Evolutionary conservation across 2,329 filamentous ascomycete species (phyloP).

Genomic region (Domatiomyces globalis): DNA sequence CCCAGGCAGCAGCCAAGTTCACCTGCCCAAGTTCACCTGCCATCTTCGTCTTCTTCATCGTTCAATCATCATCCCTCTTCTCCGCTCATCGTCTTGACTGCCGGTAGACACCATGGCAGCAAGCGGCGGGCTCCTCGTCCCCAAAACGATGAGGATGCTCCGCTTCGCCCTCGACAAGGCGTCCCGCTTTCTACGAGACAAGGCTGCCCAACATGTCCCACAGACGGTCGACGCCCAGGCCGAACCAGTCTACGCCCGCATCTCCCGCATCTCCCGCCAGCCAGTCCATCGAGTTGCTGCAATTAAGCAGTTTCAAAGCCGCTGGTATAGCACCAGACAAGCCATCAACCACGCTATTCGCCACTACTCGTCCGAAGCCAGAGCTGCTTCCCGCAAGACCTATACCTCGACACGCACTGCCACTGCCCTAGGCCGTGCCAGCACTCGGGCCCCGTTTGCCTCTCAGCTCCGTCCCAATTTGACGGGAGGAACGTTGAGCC

Average conservation of each 20-base stretch:
- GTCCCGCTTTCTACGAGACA: constrained; percentile 28
- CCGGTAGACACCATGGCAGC: constrained; percentile 30
- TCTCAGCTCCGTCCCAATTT: constrained; percentile 81
- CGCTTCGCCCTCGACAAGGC: constrained; percentile 37
- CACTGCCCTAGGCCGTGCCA: constrained; percentile 45
- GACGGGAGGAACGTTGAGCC: constrained; percentile 70
- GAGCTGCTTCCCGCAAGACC: constrained; percentile 34
- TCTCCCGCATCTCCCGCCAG: constrained; percentile 34
- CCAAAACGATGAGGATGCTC: constrained; percentile 33
- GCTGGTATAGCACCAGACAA: constrained; percentile 47
- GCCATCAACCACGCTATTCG: constrained; percentile 30
- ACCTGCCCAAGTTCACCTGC: no score
- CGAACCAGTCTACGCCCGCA: constrained; percentile 45
- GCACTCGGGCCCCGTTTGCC: constrained; percentile 71
- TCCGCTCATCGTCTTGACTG: constrained; percentile 6
- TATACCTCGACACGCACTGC: constrained; percentile 45
- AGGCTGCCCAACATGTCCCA: constrained; percentile 26
- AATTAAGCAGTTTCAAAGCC: constrained; percentile 49
- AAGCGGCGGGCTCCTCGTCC: constrained; percentile 35
- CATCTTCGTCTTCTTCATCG: constrained; percentile 29
- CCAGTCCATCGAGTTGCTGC: constrained; percentile 47
- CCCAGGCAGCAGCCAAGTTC: not conserved
- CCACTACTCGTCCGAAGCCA: constrained; percentile 35
- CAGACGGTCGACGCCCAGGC: constrained; percentile 20
- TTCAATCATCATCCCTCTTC: constrained; percentile 1